A percentile compares a stretch with the other conserved stretches of the same genome.
Conservation (phyloP, 176 grass and related monocot species). For the Tuctoria greenei region DNA sequence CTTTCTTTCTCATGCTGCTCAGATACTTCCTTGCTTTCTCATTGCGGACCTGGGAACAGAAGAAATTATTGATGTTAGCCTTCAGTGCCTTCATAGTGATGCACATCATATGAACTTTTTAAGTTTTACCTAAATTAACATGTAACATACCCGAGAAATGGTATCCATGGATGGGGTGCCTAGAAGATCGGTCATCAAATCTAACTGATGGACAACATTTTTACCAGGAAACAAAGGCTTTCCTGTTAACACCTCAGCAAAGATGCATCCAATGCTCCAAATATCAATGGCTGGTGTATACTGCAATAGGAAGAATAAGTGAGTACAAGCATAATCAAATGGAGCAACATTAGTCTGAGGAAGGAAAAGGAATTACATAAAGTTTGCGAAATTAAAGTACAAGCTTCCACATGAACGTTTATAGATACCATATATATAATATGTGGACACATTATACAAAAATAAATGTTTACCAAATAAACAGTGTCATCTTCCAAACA, state of each 20-base stretch:
- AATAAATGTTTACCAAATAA: slow-evolving; percentile 5
- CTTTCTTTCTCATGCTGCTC: slow-evolving; percentile 95
- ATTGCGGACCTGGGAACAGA: slow-evolving; percentile 71
- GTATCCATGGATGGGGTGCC: slow-evolving; percentile 93
- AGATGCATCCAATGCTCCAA: slow-evolving; percentile 99
- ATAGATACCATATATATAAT: background rate
- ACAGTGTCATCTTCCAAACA: background rate
- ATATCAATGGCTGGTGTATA: slow-evolving; percentile 98
- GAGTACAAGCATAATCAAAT: background rate
- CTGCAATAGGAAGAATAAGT: slow-evolving; percentile 57
- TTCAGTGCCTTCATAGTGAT: slow-evolving; percentile 11
- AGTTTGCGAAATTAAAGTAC: background rate
- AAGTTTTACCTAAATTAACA: background rate
- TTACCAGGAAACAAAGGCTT: slow-evolving; percentile 99
- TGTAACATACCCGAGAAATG: slow-evolving; percentile 79
- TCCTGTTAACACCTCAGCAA: slow-evolving; percentile 91
- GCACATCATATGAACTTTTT: slow-evolving; percentile 11
- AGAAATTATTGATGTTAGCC: slow-evolving; percentile 11
- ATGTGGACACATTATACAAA: background rate
- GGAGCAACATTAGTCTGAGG: background rate
- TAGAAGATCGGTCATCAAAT: slow-evolving; percentile 97
- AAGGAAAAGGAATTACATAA: background rate
- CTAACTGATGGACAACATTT: slow-evolving; percentile 99
- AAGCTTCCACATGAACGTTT: slow-evolving; percentile 7
- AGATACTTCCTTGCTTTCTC: slow-evolving; percentile 97